phyloP scores from a whole-genome alignment of 768 basidiomycete genomes.

The Suillus americanus region DNA sequence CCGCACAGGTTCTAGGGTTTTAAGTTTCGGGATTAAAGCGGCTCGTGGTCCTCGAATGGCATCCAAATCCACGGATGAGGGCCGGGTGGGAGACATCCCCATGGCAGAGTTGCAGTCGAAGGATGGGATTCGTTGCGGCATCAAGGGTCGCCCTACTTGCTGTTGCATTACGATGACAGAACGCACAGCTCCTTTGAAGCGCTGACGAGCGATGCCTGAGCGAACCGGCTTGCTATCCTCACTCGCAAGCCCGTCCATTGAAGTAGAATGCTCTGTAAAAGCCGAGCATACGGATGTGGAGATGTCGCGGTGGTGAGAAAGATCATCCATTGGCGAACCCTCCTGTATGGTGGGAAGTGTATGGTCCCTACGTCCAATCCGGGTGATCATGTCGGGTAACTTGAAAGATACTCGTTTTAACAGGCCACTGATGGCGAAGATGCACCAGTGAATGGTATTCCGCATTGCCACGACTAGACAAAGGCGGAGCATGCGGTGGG shows the following conservation, averaged over 20 bases:
- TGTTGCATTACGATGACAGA: slow-evolving; percentile 44
- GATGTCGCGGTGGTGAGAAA: slow-evolving; percentile 5
- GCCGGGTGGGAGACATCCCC: slow-evolving; percentile 3
- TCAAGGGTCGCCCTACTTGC: slow-evolving; percentile 31
- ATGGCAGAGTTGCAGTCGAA: not conserved
- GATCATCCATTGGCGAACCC: not conserved
- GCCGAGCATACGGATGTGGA: slow-evolving; percentile 26
- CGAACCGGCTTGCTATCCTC: slow-evolving; percentile 26
- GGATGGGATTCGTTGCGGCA: slow-evolving; percentile 1
- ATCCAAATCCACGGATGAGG: slow-evolving; percentile 24
- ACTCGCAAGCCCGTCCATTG: slow-evolving; percentile 21
- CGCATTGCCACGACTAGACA: slow-evolving; percentile 17
- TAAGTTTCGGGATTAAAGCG: slow-evolving; percentile 41
- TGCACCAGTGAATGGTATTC: slow-evolving; percentile 23
- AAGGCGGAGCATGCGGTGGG: slow-evolving; percentile 23
- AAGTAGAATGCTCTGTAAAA: slow-evolving; percentile 23
- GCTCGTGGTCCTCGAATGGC: slow-evolving; percentile 40
- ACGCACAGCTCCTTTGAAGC: slow-evolving; percentile 44
- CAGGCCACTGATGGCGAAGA: slow-evolving; percentile 19
- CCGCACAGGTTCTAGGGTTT: slow-evolving; percentile 39
- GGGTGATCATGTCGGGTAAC: not conserved
- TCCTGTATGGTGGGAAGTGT: not conserved
- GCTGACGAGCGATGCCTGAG: slow-evolving; percentile 28
- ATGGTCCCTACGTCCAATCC: not conserved
- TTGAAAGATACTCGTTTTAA: slow-evolving; percentile 21